phyloP scores from a whole-genome alignment of 2,329 filamentous ascomycete species.

The Ceratocystiopsis minuta region DNA sequence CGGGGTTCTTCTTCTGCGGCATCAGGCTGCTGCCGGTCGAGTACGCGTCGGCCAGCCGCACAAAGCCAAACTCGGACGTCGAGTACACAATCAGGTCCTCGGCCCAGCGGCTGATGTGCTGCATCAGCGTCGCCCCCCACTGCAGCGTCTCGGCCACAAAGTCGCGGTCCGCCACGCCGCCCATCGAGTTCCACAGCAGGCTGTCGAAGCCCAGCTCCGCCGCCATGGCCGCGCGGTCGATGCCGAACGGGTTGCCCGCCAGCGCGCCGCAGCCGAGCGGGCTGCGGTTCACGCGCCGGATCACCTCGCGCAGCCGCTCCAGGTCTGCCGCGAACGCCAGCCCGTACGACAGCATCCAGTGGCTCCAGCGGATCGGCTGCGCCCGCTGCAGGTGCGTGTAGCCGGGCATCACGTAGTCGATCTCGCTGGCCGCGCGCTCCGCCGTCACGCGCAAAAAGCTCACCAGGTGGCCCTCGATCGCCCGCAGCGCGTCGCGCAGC shows the following conservation, averaged over 20 bases:
- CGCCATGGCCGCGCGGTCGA: slow-evolving; percentile 64
- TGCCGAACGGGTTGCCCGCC: slow-evolving; percentile 65
- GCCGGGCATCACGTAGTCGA: slow-evolving; percentile 66
- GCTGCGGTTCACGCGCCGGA: slow-evolving; percentile 51
- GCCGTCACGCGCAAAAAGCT: slow-evolving; percentile 53
- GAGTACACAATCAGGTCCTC: slow-evolving; percentile 79
- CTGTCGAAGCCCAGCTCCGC: slow-evolving; percentile 65
- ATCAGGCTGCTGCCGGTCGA: slow-evolving; percentile 59
- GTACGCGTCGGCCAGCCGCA: slow-evolving; percentile 62
- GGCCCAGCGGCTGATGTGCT: slow-evolving; percentile 62
- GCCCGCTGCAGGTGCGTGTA: slow-evolving; percentile 80
- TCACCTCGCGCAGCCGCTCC: slow-evolving; percentile 56
- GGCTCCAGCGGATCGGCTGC: slow-evolving; percentile 61
- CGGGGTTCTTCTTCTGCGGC: slow-evolving; percentile 73
- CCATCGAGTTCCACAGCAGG: slow-evolving; percentile 60
- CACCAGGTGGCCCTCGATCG: slow-evolving; percentile 50
- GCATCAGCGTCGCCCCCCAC: slow-evolving; percentile 63
- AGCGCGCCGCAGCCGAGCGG: slow-evolving; percentile 62
- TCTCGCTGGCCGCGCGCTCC: slow-evolving; percentile 52
- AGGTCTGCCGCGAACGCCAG: slow-evolving; percentile 56
- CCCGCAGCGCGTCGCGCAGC: slow-evolving; percentile 56
- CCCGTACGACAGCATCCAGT: slow-evolving; percentile 64
- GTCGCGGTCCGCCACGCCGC: slow-evolving; percentile 58
- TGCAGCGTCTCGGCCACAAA: slow-evolving; percentile 70
- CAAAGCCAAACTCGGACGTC: slow-evolving; percentile 57